Conservation (phyloP, 495 filamentous ascomycete species). For the Evernia prunastri region DNA sequence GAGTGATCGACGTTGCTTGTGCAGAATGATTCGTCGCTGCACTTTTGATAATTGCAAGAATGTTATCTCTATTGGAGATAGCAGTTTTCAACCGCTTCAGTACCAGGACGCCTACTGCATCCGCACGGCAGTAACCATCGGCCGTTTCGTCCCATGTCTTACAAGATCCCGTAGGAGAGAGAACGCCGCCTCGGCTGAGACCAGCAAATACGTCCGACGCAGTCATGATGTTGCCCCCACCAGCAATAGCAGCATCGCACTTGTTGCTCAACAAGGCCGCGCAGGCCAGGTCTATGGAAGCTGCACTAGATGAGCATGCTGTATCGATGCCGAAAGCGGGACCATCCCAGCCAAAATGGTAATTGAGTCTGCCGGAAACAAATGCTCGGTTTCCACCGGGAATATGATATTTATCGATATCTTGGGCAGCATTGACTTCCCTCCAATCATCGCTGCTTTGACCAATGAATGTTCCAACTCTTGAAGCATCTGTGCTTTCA, state of each 20-base stretch:
- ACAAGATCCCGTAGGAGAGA: constrained; percentile 49
- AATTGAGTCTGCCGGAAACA: constrained; percentile 31
- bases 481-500: too few relatives aligned
- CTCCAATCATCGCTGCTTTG: constrained; percentile 18
- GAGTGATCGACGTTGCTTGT: constrained; percentile 69
- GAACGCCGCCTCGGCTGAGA: constrained; percentile 32
- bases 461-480: constrained; percentile 13
- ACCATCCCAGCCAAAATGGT: constrained; percentile 65
- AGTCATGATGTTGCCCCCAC: constrained; percentile 31
- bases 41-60: constrained; percentile 61
- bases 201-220: constrained; percentile 33
- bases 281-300: constrained; percentile 32
- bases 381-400: constrained; percentile 30
- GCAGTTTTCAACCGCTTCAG: constrained; percentile 74
- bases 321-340: constrained; percentile 71
- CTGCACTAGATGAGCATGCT: constrained; percentile 59
- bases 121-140: constrained; percentile 73
- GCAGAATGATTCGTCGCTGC: constrained; percentile 71
- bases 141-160: constrained; percentile 72
- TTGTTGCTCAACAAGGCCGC: constrained; percentile 33
- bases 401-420: constrained; percentile 29
- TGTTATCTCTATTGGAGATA: constrained; percentile 60
- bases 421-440: constrained; percentile 23
- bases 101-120: constrained; percentile 63
- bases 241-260: constrained; percentile 36